Base-by-base conservation (phyloP, 495 filamentous ascomycete species). In the Penicillium canariense region DNA sequence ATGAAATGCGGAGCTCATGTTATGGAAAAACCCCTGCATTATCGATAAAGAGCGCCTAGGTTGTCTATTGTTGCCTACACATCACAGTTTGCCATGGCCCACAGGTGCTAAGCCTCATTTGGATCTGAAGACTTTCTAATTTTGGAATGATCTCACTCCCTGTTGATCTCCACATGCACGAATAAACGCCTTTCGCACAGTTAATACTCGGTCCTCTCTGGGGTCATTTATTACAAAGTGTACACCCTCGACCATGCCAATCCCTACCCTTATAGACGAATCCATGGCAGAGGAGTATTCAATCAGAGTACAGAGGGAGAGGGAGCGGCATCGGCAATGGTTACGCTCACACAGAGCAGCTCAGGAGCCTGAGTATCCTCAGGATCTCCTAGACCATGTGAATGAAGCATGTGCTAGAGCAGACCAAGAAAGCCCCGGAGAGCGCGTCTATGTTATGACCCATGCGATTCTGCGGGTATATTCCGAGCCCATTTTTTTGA, bases 331-430 rank as follows among this genome's bases (percentile, higher is more conserved):
- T 31, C 18, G 6, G n/a, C 20, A 35, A 35, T 22, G 46, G 8
- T 38, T 17, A 2, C n/a, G 38, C 12, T 4, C 17, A 25, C 20
- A 8, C 34, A 26, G 23, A 28, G 17, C 8, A 1, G 4, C 4
- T 9, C 25, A 15, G 11, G 30, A 20, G 1, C 23, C 17, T 17
- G 15, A 56, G 7, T 56, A 20, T n/a, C 54, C 54, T 17, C 54
- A 51, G 25, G n/a, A 39, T 7, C 34, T 57, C 12, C 55, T 57
- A 5, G 26, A 57, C 14, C 25, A 38, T 35, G 26, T 52, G 11
- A 42, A 32, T 1, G 43, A 34, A 14, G 43, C 48, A 14, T 5
- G 48, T 10, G 18, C 31, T 44, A 18, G 17, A 14, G 22, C 43
- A 42, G 14, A 12, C 38, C 38, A 4, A 23, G 5, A 42, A 25